Base-by-base conservation (phyloP, 305 asterid species). In the Galium porrigens region DNA sequence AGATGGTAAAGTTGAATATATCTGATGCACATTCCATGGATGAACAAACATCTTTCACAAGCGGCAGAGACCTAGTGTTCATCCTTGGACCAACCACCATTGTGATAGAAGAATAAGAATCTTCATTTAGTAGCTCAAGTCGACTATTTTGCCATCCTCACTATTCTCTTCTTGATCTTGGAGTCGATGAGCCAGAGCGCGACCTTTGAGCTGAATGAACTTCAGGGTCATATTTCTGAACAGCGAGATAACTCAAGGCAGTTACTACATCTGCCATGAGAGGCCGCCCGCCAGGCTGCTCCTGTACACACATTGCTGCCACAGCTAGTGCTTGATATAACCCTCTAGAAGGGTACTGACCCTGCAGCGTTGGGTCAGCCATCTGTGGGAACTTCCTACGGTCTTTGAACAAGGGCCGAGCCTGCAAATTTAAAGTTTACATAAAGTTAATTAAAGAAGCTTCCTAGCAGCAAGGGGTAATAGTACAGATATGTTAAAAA, bases 231-330 rank as follows among this genome's bases (percentile, higher is more conserved):
- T 78, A 81, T 48, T 83, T 85, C 72, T 83, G 92, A 9, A 84
- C 81, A 61, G 92, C 88, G 57, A 86, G 92, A 75, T 83, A 86
- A 56, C 79, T 72, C 27, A 84, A 72, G 68, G 92, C 88, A 0
- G 91, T 84, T 29, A 83, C 92, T 6, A 86, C 92, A 20, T 86
- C 92, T 6, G 87, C 91, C 63, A 87, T 83, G 32, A 83, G 79
- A 48, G 95, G 95, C 46, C 88, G 78, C 86, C 83, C 76, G 59
- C 67, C 83, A 20, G 92, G 89, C 65, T 87, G 85, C 81, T 87
- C 92, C 67, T 87, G 88, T 32, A 85, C 88, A 33, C 95, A 87
- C 95, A 85, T 85, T 73, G 92, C 89, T 22, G 89, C 95, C 11
- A 87, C 88, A 1, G 95, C 89, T 58, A 85, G 88, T 58, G 92